A percentile compares a stretch with the other conserved stretches of the same genome.
phyloP scores from a whole-genome alignment of 164 flowering plant species.

The Magnolia changhungtana region DNA sequence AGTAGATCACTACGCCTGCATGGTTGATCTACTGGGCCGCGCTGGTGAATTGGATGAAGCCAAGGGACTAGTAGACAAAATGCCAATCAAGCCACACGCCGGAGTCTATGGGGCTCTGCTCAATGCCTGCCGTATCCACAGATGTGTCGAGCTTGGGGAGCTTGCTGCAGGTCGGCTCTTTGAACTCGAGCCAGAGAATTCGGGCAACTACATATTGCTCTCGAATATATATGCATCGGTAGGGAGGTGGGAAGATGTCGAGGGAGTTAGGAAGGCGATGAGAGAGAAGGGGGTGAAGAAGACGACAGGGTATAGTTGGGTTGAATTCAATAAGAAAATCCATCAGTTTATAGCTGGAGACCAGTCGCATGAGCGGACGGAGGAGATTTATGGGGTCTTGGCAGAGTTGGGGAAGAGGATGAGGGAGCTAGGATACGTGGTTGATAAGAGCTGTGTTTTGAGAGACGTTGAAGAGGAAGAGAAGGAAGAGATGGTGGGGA shows the following conservation, averaged over 20 bases:
- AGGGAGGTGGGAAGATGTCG: slow-evolving; percentile 59
- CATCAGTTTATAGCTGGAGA: slow-evolving; percentile 66
- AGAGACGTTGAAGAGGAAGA: slow-evolving; percentile 80
- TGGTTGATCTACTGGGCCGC: slow-evolving; percentile 71
- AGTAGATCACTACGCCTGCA: slow-evolving; percentile 72
- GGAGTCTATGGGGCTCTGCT: slow-evolving; percentile 68
- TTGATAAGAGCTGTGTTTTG: slow-evolving; percentile 48
- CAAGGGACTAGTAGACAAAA: slow-evolving; percentile 32
- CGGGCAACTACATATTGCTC: slow-evolving; percentile 60
- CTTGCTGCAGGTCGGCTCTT: slow-evolving; percentile 58
- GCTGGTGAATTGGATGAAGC: slow-evolving; percentile 65
- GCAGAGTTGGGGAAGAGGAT: slow-evolving; percentile 41
- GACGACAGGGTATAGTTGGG: slow-evolving; percentile 59
- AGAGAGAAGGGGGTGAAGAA: slow-evolving; percentile 42
- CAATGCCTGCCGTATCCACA: slow-evolving; percentile 57
- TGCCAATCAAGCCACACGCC: slow-evolving; percentile 64
- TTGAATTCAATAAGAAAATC: slow-evolving; percentile 46
- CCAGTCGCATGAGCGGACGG: slow-evolving; percentile 40
- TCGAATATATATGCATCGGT: slow-evolving; percentile 65
- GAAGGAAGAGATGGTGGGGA: slow-evolving; percentile 63
- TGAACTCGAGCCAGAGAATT: slow-evolving; percentile 61
- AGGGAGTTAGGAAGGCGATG: slow-evolving; percentile 42
- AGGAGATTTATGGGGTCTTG: slow-evolving; percentile 39
- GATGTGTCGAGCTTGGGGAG: slow-evolving; percentile 48
- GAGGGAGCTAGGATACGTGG: slow-evolving; percentile 46